Conservation (phyloP, 139 green algal species). For the Ostreobium quekettii region DNA sequence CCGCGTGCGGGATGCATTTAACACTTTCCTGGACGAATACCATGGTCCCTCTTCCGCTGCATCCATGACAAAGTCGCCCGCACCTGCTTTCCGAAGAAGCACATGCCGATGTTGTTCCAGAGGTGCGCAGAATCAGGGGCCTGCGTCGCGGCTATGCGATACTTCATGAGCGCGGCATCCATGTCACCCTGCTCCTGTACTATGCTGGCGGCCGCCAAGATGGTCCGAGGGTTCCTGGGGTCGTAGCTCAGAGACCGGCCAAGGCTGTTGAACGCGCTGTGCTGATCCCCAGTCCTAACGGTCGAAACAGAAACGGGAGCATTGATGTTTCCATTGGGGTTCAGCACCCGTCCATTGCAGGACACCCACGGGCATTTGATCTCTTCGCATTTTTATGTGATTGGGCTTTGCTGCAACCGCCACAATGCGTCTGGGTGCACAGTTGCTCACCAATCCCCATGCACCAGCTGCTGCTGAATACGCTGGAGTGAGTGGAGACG, state of each 20-base stretch:
- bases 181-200: slow-evolving; percentile 73
- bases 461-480: too few relatives aligned
- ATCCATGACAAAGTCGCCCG: neutral
- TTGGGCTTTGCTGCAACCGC: too few relatives aligned
- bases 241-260: slow-evolving; percentile 53
- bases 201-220: slow-evolving; percentile 65
- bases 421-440: too few relatives aligned
- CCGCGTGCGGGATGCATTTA: too few relatives aligned
- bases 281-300: slow-evolving; percentile 49
- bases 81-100: slow-evolving; percentile 76
- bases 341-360: too few relatives aligned
- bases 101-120: slow-evolving; percentile 87
- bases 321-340: too few relatives aligned
- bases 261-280: slow-evolving; percentile 60
- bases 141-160: slow-evolving; percentile 58
- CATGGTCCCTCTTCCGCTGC: neutral
- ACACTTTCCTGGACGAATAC: neutral
- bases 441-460: too few relatives aligned
- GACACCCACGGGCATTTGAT: too few relatives aligned
- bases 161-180: slow-evolving; percentile 73
- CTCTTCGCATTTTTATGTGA: too few relatives aligned
- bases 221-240: slow-evolving; percentile 55
- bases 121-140: slow-evolving; percentile 66
- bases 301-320: too few relatives aligned
- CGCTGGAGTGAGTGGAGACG: too few relatives aligned